Evolutionary conservation across 2,329 filamentous ascomycete species (phyloP).

Genomic region (Bipolaris zeicola): DNA sequence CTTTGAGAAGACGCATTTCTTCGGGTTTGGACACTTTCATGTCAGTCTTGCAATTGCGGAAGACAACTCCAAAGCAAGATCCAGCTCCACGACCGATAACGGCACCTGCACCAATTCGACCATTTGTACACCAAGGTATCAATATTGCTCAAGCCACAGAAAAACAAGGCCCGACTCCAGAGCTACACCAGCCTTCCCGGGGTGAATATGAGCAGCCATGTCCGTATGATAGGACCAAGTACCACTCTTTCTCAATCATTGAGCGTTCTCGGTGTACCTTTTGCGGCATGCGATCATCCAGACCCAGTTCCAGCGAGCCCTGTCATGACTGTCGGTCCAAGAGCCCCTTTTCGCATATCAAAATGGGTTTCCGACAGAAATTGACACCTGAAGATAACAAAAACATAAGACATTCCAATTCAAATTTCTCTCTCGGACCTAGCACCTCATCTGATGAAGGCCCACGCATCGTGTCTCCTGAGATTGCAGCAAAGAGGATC

Average conservation of each 20-base stretch:
- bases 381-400: background rate
- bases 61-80: conserved; percentile 1
- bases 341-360: conserved; percentile 20
- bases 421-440: background rate
- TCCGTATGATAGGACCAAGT: conserved; percentile 24
- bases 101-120: background rate
- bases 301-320: conserved; percentile 9
- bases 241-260: conserved; percentile 28
- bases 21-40: conserved; percentile 16
- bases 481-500: conserved; percentile 14
- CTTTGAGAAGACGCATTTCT: conserved; percentile 24
- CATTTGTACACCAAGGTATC: background rate
- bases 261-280: conserved; percentile 20
- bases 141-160: background rate
- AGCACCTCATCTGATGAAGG: conserved; percentile 11
- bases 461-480: conserved; percentile 14
- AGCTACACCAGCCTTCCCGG: conserved; percentile 13
- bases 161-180: background rate
- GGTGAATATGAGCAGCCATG: conserved; percentile 14
- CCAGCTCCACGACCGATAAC: background rate
- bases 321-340: conserved; percentile 20
- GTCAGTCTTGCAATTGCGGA: conserved; percentile 10
- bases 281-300: conserved; percentile 22
- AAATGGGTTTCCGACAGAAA: background rate
- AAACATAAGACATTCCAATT: background rate